phyloP scores from a whole-genome alignment of 2,329 filamentous ascomycete genomes.

The Fusarium nelsonii region DNA sequence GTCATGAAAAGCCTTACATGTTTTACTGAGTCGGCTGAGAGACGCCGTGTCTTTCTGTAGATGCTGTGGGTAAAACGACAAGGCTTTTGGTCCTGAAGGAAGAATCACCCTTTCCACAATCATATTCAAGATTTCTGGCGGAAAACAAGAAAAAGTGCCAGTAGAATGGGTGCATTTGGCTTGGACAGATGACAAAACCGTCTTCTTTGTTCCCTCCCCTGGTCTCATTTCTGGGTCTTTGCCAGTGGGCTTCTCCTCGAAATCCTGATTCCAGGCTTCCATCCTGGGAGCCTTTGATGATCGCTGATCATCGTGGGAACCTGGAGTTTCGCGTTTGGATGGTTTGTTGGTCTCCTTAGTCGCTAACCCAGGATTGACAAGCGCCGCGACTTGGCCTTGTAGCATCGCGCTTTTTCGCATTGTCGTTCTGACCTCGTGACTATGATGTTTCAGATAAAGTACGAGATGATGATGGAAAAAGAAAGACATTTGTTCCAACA shows the following conservation, averaged over 20 bases:
- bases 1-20: constrained; percentile 35
- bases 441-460: no score
- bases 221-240: neutral
- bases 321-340: no score
- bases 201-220: neutral
- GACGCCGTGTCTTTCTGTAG: constrained; percentile 9
- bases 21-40: constrained; percentile 25
- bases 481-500: no score
- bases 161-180: neutral
- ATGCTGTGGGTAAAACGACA: neutral
- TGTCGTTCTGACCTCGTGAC: no score
- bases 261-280: neutral
- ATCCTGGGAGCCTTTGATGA: neutral
- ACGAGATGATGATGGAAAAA: no score
- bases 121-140: constrained; percentile 32
- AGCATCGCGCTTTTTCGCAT: no score
- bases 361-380: no score
- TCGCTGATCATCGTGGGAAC: neutral
- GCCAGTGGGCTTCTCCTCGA: neutral
- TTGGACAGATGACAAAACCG: neutral
- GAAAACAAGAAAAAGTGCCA: constrained; percentile 14
- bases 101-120: constrained; percentile 24
- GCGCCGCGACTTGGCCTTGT: no score
- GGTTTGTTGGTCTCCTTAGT: no score
- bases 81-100: accelerated